These are phyloP conservation scores for Bacterosira constricta DNA, from an alignment of 108 stramenopile genomes.

Conservation along the genomic window DNA sequence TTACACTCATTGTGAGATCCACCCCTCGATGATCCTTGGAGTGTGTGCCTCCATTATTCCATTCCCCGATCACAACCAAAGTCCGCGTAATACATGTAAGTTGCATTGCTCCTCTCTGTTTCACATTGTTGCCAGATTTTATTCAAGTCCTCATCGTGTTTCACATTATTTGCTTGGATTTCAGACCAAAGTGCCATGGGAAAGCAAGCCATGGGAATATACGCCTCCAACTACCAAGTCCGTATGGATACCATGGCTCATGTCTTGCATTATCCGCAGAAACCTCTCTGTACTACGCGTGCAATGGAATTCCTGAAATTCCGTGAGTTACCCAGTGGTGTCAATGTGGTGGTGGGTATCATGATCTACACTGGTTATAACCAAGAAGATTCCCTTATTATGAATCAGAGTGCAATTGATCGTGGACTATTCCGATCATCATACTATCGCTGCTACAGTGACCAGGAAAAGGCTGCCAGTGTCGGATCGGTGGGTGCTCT, in stretches of 20 bases:
- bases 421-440: constrained; percentile 97
- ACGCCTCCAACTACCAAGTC: constrained; percentile 95
- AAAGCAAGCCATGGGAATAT: constrained; percentile 98
- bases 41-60: constrained; percentile 97
- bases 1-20: constrained; percentile 99
- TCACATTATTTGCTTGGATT: neutral
- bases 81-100: constrained; percentile 99
- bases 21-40: constrained; percentile 97
- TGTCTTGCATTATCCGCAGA: constrained; percentile 98
- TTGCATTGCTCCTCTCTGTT: too few relatives aligned
- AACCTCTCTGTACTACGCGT: constrained; percentile 96
- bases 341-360: constrained; percentile 96
- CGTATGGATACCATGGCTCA: constrained; percentile 99
- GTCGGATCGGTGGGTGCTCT: constrained; percentile 81
- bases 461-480: constrained; percentile 87
- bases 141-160: neutral
- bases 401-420: constrained; percentile 98
- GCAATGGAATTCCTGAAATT: constrained; percentile 99
- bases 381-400: constrained; percentile 98
- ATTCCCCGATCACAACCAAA: constrained; percentile 99
- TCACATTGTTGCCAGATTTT: neutral
- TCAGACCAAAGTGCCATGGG: constrained; percentile 79
- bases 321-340: constrained; percentile 97
- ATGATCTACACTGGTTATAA: constrained; percentile 99
- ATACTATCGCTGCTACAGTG: constrained; percentile 94